Evolutionary conservation across 371 early-diverging fungal genomes (phyloP).

Genomic region (Mortierella sp.): DNA sequence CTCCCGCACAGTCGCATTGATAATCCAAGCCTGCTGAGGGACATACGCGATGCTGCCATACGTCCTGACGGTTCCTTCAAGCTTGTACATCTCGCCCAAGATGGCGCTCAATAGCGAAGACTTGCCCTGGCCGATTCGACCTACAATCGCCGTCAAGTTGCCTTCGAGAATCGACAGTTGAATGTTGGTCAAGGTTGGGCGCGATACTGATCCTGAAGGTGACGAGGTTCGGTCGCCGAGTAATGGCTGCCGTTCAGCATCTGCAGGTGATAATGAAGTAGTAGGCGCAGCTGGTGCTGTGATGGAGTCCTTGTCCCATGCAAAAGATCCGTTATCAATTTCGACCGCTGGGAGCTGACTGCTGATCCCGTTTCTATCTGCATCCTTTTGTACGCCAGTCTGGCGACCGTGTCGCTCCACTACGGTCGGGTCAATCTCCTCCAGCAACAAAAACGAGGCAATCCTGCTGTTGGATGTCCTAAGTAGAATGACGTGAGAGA

Average conservation of each 20-base stretch:
- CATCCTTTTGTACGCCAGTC: background rate
- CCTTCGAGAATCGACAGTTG: constrained; percentile 62
- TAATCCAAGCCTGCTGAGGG: constrained; percentile 83
- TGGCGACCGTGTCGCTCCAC: constrained; percentile 54
- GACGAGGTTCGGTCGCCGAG: background rate
- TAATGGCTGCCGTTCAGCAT: constrained; percentile 32
- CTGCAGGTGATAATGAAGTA: background rate
- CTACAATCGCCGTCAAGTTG: constrained; percentile 69
- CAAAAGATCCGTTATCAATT: constrained; percentile 65
- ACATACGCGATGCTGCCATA: constrained; percentile 78
- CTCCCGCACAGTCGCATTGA: constrained; percentile 77
- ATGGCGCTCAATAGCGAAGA: constrained; percentile 72
- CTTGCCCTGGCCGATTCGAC: constrained; percentile 79
- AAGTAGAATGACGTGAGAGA: constrained; percentile 78
- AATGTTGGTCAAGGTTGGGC: constrained; percentile 54
- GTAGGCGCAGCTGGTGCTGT: constrained; percentile 18
- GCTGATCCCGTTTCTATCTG: constrained; percentile 24
- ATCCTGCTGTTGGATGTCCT: constrained; percentile 86
- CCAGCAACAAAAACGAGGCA: constrained; percentile 77
- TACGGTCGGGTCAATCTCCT: constrained; percentile 81
- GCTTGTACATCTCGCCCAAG: constrained; percentile 79
- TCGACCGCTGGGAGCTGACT: constrained; percentile 19
- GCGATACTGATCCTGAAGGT: background rate
- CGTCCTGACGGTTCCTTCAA: constrained; percentile 63
- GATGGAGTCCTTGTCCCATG: constrained; percentile 61